These are phyloP conservation scores for Ganoderma sp. DNA, from an alignment of 1,284 basidiomycete genomes.

Conservation along the genomic window DNA sequence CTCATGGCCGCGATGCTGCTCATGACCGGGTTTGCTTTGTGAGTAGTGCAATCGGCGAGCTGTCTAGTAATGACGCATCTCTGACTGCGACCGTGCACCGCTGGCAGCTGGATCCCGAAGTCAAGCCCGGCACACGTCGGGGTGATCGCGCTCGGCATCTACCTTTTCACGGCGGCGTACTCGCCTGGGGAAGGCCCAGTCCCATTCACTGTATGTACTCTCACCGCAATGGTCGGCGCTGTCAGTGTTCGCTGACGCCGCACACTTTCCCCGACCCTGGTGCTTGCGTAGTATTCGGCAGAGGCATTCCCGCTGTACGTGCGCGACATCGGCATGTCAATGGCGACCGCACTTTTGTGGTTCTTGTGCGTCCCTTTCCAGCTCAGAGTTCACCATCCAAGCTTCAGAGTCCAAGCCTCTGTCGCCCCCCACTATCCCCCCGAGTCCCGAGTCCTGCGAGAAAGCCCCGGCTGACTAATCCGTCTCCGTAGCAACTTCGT, in stretches of 20 bases:
- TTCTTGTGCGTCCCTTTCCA: conserved; percentile 48
- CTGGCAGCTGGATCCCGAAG: conserved; percentile 44
- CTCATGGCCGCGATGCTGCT: conserved; percentile 67
- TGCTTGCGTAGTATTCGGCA: conserved; percentile 54
- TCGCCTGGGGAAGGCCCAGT: conserved; percentile 83
- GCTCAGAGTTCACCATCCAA: too few relatives aligned
- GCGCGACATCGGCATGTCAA: conserved; percentile 76
- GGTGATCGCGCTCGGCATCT: conserved; percentile 64
- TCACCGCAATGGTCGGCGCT: too few relatives aligned
- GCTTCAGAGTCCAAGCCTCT: too few relatives aligned
- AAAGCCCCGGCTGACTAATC: not conserved
- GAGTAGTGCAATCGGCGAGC: not conserved
- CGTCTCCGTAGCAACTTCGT: conserved; percentile 51
- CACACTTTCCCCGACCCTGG: too few relatives aligned
- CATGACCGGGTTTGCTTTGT: conserved; percentile 63
- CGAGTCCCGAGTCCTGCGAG: not conserved
- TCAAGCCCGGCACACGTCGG: conserved; percentile 48
- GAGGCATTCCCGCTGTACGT: conserved; percentile 77
- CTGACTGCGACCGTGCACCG: too few relatives aligned
- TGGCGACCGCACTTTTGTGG: conserved; percentile 66
- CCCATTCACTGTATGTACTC: conserved; percentile 57
- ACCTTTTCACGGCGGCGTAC: conserved; percentile 68
- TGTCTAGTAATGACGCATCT: not conserved
- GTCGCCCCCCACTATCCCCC: too few relatives aligned
- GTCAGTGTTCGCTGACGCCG: too few relatives aligned